Conservation (phyloP, 2,329 filamentous ascomycete genomes). For the Elsinoe necatrix region DNA sequence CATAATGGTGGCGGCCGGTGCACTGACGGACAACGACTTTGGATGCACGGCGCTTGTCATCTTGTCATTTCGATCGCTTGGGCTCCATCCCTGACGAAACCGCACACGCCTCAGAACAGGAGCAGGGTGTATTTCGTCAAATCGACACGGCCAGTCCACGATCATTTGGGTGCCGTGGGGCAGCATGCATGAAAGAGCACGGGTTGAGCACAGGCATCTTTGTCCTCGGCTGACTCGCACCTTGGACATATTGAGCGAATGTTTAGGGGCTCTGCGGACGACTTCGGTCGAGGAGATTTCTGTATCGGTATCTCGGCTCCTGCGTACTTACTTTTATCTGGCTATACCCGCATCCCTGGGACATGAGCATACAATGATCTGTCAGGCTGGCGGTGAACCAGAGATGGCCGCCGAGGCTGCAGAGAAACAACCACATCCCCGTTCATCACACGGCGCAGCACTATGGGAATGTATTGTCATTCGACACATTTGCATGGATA, state of each 20-base stretch:
- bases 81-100: neutral
- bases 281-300: conserved; percentile 3
- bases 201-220: conserved; percentile 3
- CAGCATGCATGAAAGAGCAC: conserved; percentile 11
- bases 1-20: neutral
- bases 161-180: neutral
- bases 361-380: neutral
- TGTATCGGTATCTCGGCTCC: neutral
- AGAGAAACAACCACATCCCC: conserved; percentile 12
- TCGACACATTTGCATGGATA: neutral
- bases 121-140: neutral
- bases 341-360: neutral
- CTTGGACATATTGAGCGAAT: conserved; percentile 1
- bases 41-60: conserved; percentile 5
- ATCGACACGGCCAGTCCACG: conserved; percentile 10
- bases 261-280: conserved; percentile 6
- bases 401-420: neutral
- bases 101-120: neutral
- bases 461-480: neutral
- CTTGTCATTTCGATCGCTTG: neutral
- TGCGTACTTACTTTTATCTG: neutral
- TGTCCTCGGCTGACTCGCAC: neutral
- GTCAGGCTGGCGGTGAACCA: neutral
- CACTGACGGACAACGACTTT: conserved; percentile 3
- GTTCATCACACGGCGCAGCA: conserved; percentile 2